These are phyloP conservation scores for Brassica balearica DNA, from an alignment of 441 rosid species.

Conservation along the genomic window DNA sequence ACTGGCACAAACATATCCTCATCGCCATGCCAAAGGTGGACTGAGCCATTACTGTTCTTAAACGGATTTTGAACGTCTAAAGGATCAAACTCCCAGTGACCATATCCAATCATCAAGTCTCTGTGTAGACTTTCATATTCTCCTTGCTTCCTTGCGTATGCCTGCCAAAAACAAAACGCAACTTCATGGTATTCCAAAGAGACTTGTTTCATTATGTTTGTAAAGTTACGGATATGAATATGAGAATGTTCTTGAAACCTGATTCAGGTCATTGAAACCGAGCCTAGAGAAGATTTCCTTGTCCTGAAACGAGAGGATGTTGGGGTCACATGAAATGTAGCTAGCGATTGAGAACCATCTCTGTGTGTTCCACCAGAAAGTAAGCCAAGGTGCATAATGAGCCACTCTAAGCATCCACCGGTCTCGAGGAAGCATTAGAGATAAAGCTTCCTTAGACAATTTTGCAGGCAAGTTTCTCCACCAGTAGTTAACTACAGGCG, in stretches of 20 bases:
- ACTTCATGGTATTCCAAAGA: not conserved
- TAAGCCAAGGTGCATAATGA: constrained; percentile 60
- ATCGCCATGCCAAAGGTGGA: not conserved
- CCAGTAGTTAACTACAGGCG: constrained; percentile 65
- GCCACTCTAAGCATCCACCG: constrained; percentile 63
- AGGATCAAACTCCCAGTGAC: not conserved
- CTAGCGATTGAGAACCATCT: constrained; percentile 54
- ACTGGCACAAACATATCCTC: constrained; percentile 1
- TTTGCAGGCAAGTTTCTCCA: constrained; percentile 63
- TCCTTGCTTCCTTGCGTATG: not conserved
- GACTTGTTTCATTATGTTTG: not conserved
- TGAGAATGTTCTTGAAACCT: constrained; percentile 7
- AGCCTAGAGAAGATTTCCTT: constrained; percentile 41
- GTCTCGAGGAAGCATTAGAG: constrained; percentile 47
- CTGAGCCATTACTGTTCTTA: not conserved
- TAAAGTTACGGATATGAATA: not conserved
- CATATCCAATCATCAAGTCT: not conserved
- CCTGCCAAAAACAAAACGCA: not conserved
- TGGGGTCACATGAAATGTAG: constrained; percentile 39
- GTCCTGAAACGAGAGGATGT: constrained; percentile 54
- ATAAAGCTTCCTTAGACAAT: constrained; percentile 47
- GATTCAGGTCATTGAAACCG: not conserved
- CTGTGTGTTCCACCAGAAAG: constrained; percentile 71
- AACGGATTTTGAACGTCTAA: constrained; percentile 8
- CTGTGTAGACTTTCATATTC: constrained; percentile 1